phyloP scores from a whole-genome alignment of 164 flowering plant genomes.

The Vitis vinifera region DNA sequence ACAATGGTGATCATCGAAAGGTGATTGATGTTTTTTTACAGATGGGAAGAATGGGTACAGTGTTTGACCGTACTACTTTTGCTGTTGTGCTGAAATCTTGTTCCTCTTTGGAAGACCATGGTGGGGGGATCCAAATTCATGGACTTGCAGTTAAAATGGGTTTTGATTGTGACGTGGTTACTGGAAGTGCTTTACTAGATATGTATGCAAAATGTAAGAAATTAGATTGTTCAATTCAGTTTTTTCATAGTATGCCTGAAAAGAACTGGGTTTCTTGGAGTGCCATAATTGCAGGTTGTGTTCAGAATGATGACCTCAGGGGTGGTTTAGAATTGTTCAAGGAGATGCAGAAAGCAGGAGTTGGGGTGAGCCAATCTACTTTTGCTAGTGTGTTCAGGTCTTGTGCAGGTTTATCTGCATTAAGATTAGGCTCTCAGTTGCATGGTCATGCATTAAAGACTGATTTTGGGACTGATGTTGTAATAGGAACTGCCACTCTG shows the following conservation, averaged over 20 bases:
- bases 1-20: constrained; percentile 36
- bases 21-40: constrained; percentile 40
- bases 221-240: constrained; percentile 33
- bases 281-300: constrained; percentile 71
- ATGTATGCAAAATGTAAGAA: constrained; percentile 81
- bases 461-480: constrained; percentile 49
- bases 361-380: constrained; percentile 68
- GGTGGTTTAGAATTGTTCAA: constrained; percentile 53
- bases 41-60: constrained; percentile 38
- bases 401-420: constrained; percentile 54
- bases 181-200: constrained; percentile 70
- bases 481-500: constrained; percentile 74
- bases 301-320: constrained; percentile 45
- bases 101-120: constrained; percentile 39
- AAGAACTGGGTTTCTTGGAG: constrained; percentile 85
- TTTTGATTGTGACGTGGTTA: constrained; percentile 56
- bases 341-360: constrained; percentile 55
- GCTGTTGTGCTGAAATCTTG: constrained; percentile 61
- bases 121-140: constrained; percentile 58
- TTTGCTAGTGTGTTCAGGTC: constrained; percentile 78
- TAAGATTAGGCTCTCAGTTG: constrained; percentile 55
- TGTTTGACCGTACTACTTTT: constrained; percentile 47
- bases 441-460: constrained; percentile 68
- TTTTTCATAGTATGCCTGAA: constrained; percentile 54
- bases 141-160: constrained; percentile 53